Conservation (phyloP, 176 grass and related monocot genomes). For the Calamus simplicifolius region DNA sequence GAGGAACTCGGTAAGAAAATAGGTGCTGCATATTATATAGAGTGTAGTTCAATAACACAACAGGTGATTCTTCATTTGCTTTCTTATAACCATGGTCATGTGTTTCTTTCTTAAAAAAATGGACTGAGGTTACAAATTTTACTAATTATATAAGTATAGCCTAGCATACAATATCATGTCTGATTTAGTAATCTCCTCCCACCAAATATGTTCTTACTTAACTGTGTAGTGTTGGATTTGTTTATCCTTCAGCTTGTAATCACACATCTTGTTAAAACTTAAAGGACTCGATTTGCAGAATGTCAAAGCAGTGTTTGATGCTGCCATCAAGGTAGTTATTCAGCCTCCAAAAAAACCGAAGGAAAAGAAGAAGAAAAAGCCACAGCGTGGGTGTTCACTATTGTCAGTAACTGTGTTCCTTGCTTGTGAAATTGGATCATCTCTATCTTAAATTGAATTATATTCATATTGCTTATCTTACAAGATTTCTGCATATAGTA, state of each 20-base stretch:
- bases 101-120: too few relatives aligned
- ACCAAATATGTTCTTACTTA: neutral
- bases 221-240: too few relatives aligned
- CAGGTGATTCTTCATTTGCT: constrained; percentile 33
- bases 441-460: too few relatives aligned
- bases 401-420: constrained; percentile 40
- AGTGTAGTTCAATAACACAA: constrained; percentile 95
- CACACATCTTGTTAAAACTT: too few relatives aligned
- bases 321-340: constrained; percentile 91
- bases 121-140: too few relatives aligned
- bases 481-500: too few relatives aligned
- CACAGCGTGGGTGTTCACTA: constrained; percentile 36
- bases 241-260: too few relatives aligned
- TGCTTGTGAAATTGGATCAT: too few relatives aligned
- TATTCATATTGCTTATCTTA: too few relatives aligned
- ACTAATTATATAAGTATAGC: too few relatives aligned
- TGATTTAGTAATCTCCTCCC: too few relatives aligned
- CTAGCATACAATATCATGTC: too few relatives aligned
- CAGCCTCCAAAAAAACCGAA: constrained; percentile 57
- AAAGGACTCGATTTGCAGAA: constrained; percentile 33
- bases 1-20: constrained; percentile 87
- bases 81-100: neutral
- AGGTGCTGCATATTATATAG: constrained; percentile 66
- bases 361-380: constrained; percentile 79
- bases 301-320: constrained; percentile 91